Base-by-base conservation (phyloP, 164 flowering plant species). In the Aristolochia contorta region DNA sequence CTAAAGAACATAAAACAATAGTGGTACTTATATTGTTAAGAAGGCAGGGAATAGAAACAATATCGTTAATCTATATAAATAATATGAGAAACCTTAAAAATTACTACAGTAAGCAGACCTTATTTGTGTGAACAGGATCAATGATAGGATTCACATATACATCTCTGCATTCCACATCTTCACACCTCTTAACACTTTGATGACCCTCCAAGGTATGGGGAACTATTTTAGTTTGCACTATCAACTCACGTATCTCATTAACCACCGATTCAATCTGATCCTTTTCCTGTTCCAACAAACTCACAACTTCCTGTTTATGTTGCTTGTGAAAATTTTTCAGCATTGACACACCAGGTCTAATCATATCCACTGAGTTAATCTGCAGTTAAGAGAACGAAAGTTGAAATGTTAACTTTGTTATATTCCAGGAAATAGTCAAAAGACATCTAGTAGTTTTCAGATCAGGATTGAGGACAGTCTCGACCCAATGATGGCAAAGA, bases 101-200 rank as follows among this genome's bases (percentile, higher is more conserved):
- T 21, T 48, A 25, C 23, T 13, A 24, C 4, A 47, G 54, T 14
- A 56, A 45, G 18, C 70, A 75, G 59, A 81, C 96, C 90, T 84
- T 60, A 51, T 70, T 55, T 24, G 60, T 57, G 25, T 58, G 59
- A 59, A 57, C 46, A n/a, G 67, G 33, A 18, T 58, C 69, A n/a
- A 71, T 66, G 67, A 78, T 80, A 37, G 43, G 59, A 65, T 69
- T 76, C 37, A 78, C 69, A 71, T 82, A 83, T 16, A 86, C 96
- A 82, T 86, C 91, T 69, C 74, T 74, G 73, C 82, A 82, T 59
- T 82, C 94, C 64, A 65, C 58, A 47, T 81, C 84, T 16, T 67
- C 76, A 25, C 57, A 53, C 46, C 70, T 69, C 8, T 32, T 64
- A 56, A 68, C 82, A 66, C 62, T 67, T 49, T 54, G 70, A 60